phyloP scores from a whole-genome alignment of 1,284 basidiomycete species.

The Apiotrichum montevideense region DNA sequence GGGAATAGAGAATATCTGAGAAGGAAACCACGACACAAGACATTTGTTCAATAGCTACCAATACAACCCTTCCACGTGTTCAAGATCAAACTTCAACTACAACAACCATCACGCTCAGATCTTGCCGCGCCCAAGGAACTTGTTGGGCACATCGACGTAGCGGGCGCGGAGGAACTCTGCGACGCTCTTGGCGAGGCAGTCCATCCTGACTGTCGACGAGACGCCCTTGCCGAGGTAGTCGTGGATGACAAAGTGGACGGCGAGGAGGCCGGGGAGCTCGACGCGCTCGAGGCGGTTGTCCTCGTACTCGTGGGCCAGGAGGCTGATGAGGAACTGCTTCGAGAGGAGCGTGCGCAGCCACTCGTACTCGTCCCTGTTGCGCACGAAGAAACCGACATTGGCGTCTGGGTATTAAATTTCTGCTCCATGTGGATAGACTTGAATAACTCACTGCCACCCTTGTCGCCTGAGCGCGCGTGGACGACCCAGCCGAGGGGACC shows the following conservation, averaged over 20 bases:
- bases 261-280: constrained; percentile 24
- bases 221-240: constrained; percentile 34
- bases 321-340: constrained; percentile 10
- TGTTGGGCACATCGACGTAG: constrained; percentile 12
- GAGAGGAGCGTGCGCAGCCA: constrained; percentile 21
- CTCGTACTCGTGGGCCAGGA: constrained; percentile 22
- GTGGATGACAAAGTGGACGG: constrained; percentile 36
- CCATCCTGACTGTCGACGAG: constrained; percentile 8
- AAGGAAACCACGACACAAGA: too few relatives aligned
- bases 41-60: too few relatives aligned
- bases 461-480: constrained; percentile 30
- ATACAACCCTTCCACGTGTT: too few relatives aligned
- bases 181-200: constrained; percentile 15
- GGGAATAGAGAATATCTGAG: too few relatives aligned
- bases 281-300: constrained; percentile 23
- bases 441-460: constrained; percentile 18
- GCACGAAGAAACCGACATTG: constrained; percentile 28
- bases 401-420: constrained; percentile 6
- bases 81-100: too few relatives aligned
- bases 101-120: background rate
- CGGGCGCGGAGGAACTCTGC: constrained; percentile 13
- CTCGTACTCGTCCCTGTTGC: constrained; percentile 20
- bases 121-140: constrained; percentile 12
- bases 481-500: constrained; percentile 24
- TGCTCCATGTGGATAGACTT: too few relatives aligned